A percentile compares a stretch with the other conserved stretches of the same genome.
Conservation (phyloP, 179 eudicot species). For the Dionaea muscipula region DNA sequence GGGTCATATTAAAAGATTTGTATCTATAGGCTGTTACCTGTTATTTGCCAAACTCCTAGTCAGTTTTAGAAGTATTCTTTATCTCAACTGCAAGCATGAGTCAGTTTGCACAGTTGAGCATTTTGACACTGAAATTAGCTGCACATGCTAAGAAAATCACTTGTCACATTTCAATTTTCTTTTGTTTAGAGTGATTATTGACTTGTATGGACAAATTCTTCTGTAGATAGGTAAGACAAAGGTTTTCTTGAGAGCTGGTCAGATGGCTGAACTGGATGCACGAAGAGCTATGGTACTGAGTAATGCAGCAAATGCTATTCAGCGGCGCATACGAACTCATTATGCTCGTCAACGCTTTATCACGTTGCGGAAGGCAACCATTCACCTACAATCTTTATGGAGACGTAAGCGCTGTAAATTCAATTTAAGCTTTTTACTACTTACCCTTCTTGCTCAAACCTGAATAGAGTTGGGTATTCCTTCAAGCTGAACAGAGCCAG, state of each 20-base stretch:
- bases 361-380: conserved; percentile 47
- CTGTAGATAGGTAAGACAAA: conserved; percentile 86
- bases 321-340: conserved; percentile 66
- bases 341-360: conserved; percentile 61
- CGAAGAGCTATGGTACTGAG: conserved; percentile 73
- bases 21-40: too few relatives aligned
- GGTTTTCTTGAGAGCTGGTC: conserved; percentile 93
- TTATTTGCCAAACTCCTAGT: too few relatives aligned
- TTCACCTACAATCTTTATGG: conserved; percentile 48
- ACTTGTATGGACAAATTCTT: conserved; percentile 1
- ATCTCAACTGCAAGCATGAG: too few relatives aligned
- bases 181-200: background rate
- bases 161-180: background rate
- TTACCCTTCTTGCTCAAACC: too few relatives aligned
- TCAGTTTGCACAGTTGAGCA: too few relatives aligned
- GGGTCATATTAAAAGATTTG: too few relatives aligned
- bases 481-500: too few relatives aligned
- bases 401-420: conserved; percentile 40
- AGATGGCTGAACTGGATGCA: conserved; percentile 98
- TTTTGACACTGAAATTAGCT: too few relatives aligned
- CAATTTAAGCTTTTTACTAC: background rate
- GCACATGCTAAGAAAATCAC: too few relatives aligned
- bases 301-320: conserved; percentile 75
- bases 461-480: too few relatives aligned
- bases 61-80: too few relatives aligned